Conservation (phyloP, 2,329 filamentous ascomycete species). For the Onygenales sp. region DNA sequence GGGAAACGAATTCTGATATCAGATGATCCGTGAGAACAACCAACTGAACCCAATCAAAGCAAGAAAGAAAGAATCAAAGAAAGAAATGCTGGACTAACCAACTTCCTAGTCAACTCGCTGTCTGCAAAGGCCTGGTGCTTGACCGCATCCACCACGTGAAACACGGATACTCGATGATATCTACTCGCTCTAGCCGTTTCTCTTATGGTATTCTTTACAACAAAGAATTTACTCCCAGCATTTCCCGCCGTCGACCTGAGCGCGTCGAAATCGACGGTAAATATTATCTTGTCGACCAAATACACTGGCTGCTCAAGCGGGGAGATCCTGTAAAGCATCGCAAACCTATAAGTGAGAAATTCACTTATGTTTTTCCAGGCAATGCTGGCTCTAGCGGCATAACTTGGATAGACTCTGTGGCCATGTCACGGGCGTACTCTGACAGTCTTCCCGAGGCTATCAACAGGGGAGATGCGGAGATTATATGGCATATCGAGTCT, state of each 20-base stretch:
- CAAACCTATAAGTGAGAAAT: not conserved
- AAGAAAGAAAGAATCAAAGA: too few species aligned
- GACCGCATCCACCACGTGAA: conserved; percentile 1
- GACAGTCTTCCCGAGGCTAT: not conserved
- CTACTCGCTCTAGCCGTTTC: not conserved
- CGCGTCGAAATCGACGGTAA: not conserved
- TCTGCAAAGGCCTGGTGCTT: conserved; percentile 2
- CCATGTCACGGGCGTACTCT: not conserved
- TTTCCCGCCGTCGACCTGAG: not conserved
- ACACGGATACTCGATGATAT: not conserved
- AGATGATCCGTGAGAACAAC: not conserved
- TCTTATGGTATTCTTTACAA: conserved; percentile 3
- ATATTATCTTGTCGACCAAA: not conserved
- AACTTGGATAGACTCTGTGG: not conserved
- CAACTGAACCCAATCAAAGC: too few species aligned
- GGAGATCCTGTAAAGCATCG: not conserved
- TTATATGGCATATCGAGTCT: not conserved
- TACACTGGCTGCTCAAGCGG: conserved; percentile 1
- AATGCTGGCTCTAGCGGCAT: not conserved
- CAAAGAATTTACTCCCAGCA: not conserved
- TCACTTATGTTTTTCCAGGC: not conserved
- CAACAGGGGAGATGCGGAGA: not conserved
- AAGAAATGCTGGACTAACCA: not conserved
- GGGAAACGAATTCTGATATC: conserved; percentile 1
- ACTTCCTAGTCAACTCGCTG: conserved; percentile 2